Percentiles rank a stretch among this genome's conserved stretches.
phyloP scores from a whole-genome alignment of 2,329 filamentous ascomycete genomes.

The Trichophyton mentagrophytes region DNA sequence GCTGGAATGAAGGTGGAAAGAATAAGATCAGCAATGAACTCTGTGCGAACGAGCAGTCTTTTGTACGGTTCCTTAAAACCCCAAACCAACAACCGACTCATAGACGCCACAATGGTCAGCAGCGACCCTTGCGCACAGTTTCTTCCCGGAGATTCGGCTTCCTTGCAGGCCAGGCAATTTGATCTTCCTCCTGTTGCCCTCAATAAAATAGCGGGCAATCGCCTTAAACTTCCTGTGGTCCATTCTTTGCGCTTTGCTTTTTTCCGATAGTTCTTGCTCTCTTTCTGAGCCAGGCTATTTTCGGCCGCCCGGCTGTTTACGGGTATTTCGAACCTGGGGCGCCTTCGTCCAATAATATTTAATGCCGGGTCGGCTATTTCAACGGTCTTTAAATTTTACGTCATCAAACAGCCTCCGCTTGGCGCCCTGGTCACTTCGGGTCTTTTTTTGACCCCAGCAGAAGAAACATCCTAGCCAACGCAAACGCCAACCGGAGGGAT shows the following conservation, averaged over 20 bases:
- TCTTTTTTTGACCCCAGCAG: neutral
- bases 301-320: conserved; percentile 7
- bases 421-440: neutral
- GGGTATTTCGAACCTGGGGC: conserved; percentile 6
- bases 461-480: neutral
- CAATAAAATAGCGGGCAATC: neutral
- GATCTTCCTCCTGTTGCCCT: neutral
- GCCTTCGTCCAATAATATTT: conserved; percentile 4
- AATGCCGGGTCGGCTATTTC: conserved; percentile 6
- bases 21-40: neutral
- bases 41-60: neutral
- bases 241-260: neutral
- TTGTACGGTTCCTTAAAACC: neutral
- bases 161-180: conserved; percentile 1
- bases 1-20: neutral
- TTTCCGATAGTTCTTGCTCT: neutral
- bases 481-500: neutral
- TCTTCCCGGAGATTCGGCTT: neutral
- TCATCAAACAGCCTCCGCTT: neutral
- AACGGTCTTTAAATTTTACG: neutral
- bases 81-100: neutral
- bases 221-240: neutral
- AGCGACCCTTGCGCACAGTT: neutral
- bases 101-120: neutral
- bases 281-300: conserved; percentile 6